Evolutionary conservation across 768 basidiomycete genomes (phyloP), one percentile per base, ranked within the genome.

Genomic region (Clitopilus hobsonii): DNA sequence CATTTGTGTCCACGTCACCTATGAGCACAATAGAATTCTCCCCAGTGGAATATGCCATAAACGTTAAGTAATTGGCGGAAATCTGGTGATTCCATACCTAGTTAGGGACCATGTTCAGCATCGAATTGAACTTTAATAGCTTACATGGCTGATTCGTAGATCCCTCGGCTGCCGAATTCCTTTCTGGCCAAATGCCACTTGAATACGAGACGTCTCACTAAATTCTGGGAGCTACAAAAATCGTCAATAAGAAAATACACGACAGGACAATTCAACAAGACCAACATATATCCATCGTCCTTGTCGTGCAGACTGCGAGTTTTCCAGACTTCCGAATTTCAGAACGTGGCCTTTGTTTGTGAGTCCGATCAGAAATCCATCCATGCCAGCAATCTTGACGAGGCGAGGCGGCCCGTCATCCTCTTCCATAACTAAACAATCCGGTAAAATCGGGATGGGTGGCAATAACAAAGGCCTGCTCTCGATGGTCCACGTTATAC

Each of bases 311-410:
- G 62, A 66, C 1, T 61, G 64, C 58, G 83, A 81, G 41, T 69
- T 67, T 1, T 70, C 68, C 32, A 85, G 74, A 27, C 73, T 59
- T 16, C 74, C 71, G 61, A 84, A 84, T 63, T 83, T 83, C 58
- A 91, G 71, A 49, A 95, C 88, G 64, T 91, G 88, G 0, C 91
- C 91, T 29, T 79, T 71, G 63, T 88, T 84, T 13, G 93, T 94
- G 61, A 98, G 71, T 11, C 88, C 94, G 55, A 96, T 71, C 24
- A 97, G 66, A 60, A 84, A 79, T 49, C 76, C 74, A 53, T 91
- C 84, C 57, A 93, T 79, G 3, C 84, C 88, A 7, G 92, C 94
- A 41, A 98, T 86, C 68, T 91, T 86, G 28, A 92, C 76, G 30
- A 97, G 75, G 65, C 76, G 77, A 13, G 71, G 72, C 27, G 68